A percentile compares a stretch with the other conserved stretches of the same genome.
phyloP scores from a whole-genome alignment of 2,329 filamentous ascomycete genomes.

The Coniochaeta prunicola region DNA sequence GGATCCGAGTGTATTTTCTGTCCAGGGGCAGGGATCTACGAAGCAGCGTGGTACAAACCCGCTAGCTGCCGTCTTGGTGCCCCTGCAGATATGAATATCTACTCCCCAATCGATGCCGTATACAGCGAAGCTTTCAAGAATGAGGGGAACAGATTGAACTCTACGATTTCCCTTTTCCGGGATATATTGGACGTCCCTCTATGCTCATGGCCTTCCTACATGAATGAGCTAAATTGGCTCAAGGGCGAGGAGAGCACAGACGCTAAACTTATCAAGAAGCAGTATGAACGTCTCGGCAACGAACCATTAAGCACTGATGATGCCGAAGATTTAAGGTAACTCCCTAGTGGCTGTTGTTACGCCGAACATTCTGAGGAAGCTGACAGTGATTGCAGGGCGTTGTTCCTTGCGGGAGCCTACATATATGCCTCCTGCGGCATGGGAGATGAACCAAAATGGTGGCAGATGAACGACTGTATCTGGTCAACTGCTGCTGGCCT shows the following conservation, averaged over 20 bases:
- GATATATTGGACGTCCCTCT: not conserved
- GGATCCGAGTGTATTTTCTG: not conserved
- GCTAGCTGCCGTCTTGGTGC: not conserved
- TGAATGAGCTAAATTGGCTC: not conserved
- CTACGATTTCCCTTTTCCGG: not conserved
- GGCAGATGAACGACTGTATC: conserved; percentile 17
- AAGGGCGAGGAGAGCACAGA: not conserved
- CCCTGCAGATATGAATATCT: not conserved
- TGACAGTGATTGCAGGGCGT: not conserved
- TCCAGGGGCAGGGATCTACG: not conserved
- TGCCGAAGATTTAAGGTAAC: not conserved
- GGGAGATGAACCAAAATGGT: not conserved
- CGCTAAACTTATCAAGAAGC: not conserved
- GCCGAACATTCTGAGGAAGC: not conserved
- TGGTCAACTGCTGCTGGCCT: conserved; percentile 25
- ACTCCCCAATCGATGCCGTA: not conserved
- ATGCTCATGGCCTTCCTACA: not conserved
- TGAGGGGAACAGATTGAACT: not conserved
- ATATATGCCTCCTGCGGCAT: not conserved
- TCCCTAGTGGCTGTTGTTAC: not conserved
- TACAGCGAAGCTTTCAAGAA: not conserved
- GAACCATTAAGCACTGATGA: not conserved
- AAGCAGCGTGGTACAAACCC: not conserved
- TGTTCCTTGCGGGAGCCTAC: not conserved
- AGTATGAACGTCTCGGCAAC: not conserved